Evolutionary conservation across 2,329 filamentous ascomycete species (phyloP).

Genomic region (Pseudopyrenochaeta lycopersici): DNA sequence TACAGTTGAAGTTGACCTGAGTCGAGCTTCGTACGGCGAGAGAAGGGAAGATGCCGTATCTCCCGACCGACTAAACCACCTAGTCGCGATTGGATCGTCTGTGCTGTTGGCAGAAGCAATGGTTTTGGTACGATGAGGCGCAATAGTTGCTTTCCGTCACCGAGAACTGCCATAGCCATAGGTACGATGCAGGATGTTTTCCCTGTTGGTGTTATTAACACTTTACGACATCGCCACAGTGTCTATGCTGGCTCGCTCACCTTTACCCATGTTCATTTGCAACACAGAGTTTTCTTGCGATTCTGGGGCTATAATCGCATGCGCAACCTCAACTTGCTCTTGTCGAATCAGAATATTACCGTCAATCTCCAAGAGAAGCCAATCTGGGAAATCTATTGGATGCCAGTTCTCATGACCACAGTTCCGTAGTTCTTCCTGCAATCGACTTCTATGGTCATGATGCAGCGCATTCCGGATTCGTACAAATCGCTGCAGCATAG

Average conservation of each 20-base stretch:
- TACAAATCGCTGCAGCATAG: conserved; percentile 54
- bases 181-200: conserved; percentile 63
- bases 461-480: conserved; percentile 48
- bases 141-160: conserved; percentile 55
- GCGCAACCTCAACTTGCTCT: conserved; percentile 66
- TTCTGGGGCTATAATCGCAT: conserved; percentile 58
- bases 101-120: conserved; percentile 37
- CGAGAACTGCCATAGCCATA: conserved; percentile 46
- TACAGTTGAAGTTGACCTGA: neutral
- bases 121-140: conserved; percentile 68
- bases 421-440: conserved; percentile 53
- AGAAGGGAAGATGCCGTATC: conserved; percentile 68
- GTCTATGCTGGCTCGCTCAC: too few species aligned
- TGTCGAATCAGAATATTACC: conserved; percentile 67
- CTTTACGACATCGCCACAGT: too few species aligned
- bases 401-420: conserved; percentile 66
- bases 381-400: conserved; percentile 64
- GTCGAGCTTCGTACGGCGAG: conserved; percentile 51
- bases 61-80: conserved; percentile 64
- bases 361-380: conserved; percentile 71
- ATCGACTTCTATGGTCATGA: conserved; percentile 23
- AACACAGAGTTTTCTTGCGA: conserved; percentile 32
- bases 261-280: conserved; percentile 45
- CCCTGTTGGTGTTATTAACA: too few species aligned
- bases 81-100: conserved; percentile 64